Base-by-base conservation (phyloP, 257 asterid species). In the Eustoma russellianum region DNA sequence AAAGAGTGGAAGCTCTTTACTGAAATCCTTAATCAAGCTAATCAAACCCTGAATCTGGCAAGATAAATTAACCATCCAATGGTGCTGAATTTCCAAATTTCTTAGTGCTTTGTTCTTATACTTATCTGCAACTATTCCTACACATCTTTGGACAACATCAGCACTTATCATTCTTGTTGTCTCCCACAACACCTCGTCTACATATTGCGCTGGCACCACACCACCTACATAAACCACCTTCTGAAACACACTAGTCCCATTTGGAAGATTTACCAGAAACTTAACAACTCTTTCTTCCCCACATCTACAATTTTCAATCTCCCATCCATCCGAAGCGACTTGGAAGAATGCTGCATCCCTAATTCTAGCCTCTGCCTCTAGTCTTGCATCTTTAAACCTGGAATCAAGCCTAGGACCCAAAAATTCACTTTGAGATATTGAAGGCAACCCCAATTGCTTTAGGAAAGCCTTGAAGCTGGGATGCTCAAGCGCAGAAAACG, bases 41-140 rank as follows among this genome's bases (percentile, higher is more conserved):
- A 69, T 47, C 60, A 88, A 67, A 50, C 83, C 94, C 57, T 82
- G 88, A 68, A 77, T 66, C 74, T 75, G 90, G 60, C 96, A 88
- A 45, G 85, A 71, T 62, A 88, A 57, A 65, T 84, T 88, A 5
- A 88, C 80, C 96, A 88, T 88, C 96, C 96, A 88, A 50, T 69
- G 79, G 69, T 79, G 69, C 60, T 73, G 80, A 56, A 67, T 46
- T 60, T 88, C 94, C 65, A 88, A 71, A 74, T 72, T 79, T 71
- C 72, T 67, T 81, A 88, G 56, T 49, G 88, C 93, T 60, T 77
- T 82, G 16, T 81, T 63, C 67, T 88, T 88, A 45, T 50, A 88
- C 80, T 80, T 88, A 60, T 88, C 94, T 50, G 86, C 68, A 69
- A 88, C 80, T 16, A 88, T 73, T 33, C 96, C 96, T 35, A 73